Evolutionary conservation across 73 alveolate species (phyloP), one percentile per base, ranked within the genome.

Genomic region (Blepharisma japonicum): DNA sequence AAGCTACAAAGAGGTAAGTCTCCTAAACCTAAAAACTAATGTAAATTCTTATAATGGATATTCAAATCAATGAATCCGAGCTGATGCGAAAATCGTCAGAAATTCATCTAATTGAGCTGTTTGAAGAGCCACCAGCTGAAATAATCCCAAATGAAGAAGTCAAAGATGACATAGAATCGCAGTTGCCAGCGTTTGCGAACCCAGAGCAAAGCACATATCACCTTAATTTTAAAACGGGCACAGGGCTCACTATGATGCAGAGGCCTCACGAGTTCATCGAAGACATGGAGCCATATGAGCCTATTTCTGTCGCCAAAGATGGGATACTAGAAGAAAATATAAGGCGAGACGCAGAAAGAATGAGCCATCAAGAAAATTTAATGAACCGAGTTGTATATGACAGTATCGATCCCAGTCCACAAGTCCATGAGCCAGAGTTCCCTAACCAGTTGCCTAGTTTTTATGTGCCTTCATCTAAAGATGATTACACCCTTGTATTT

Each of bases 341-440:
- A 51, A 79, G 88, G 83, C 55, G 90, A 56, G 92, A 83, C 27
- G 92, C 91, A 5, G 93, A 92, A 46, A 78, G 96, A 42, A 85
- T 86, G 7, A 83, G 92, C 14, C 96, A 91, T 54, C 86, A 89
- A 49, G 98, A 92, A 82, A 85, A 85, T 66, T 68, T 90, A 42
- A 88, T 84, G 93, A 92, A 92, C 55, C 70, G 96, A 53, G 92
- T 90, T 11, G 95, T 92, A 9, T 92, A 92, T 66, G 98, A 92
- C 56, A 81, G 95, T 49, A 84, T 90, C 21, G 96, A 89, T 68
- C 86, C 92, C n/a, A 84, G 93, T 4, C 96, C 96, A 4, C 84
- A 87, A 66, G 38, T 8, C 20, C 81, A 27, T 56, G 74, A 55
- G 5, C 8, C 56, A 7, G 32, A 45, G 21, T 9, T 14, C 25